Percentiles rank a stretch among this genome's conserved stretches.
These are phyloP conservation scores for Carex sylvatica DNA, from an alignment of 202 grass and related monocot genomes.

Conservation along the genomic window DNA sequence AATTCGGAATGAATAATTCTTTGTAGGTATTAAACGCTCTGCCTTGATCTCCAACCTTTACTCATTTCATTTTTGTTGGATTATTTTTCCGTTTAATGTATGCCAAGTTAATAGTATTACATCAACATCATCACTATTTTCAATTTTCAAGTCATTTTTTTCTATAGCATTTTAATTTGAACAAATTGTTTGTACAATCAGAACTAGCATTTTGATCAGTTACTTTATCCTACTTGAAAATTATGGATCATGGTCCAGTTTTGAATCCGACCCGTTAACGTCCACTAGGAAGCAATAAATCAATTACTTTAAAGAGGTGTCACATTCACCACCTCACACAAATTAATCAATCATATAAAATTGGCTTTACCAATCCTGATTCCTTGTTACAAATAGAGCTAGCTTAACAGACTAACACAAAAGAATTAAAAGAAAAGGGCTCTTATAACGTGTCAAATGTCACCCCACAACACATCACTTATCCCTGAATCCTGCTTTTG, in stretches of 20 bases:
- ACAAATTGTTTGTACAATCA: neutral
- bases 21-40: too few species aligned
- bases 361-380: constrained; percentile 9
- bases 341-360: constrained; percentile 1
- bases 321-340: neutral
- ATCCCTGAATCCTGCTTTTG: constrained; percentile 12
- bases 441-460: constrained; percentile 6
- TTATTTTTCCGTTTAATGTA: neutral
- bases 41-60: too few species aligned
- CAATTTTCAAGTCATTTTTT: neutral
- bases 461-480: neutral
- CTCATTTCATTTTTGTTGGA: too few species aligned
- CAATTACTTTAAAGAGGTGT: constrained; percentile 6
- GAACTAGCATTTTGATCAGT: neutral
- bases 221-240: too few species aligned
- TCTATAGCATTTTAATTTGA: neutral
- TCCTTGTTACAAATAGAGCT: constrained; percentile 6
- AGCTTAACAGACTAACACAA: neutral
- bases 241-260: neutral
- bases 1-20: too few species aligned
- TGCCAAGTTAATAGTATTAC: neutral
- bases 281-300: constrained; percentile 5
- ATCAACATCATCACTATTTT: neutral
- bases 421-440: too few species aligned
- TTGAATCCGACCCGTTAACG: neutral